These are phyloP conservation scores for Hypericum perforatum DNA, from an alignment of 345 rosid species.

Conservation along the genomic window DNA sequence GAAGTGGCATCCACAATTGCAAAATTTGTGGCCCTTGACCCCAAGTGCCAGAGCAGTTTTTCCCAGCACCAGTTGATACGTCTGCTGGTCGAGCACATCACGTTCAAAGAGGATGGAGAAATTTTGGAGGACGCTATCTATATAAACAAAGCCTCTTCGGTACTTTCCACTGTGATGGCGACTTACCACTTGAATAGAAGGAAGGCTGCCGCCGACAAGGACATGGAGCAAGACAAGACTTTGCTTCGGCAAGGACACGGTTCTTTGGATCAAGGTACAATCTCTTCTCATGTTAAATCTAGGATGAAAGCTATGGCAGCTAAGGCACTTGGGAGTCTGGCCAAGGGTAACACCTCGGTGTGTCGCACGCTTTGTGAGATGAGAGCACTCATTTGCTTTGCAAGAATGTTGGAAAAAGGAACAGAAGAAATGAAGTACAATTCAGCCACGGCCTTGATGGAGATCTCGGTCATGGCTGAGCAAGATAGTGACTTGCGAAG, in stretches of 20 bases:
- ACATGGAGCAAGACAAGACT: conserved; percentile 28
- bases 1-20: conserved; percentile 70
- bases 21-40: conserved; percentile 50
- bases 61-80: conserved; percentile 61
- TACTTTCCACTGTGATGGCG: conserved; percentile 39
- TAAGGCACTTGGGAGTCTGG: conserved; percentile 56
- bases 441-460: conserved; percentile 70
- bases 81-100: conserved; percentile 70
- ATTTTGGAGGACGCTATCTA: conserved; percentile 51
- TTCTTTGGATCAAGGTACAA: no score
- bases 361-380: conserved; percentile 59
- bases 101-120: conserved; percentile 76
- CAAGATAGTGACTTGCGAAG: conserved; percentile 50
- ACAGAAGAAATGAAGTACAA: conserved; percentile 46
- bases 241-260: no score
- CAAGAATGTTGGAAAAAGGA: conserved; percentile 51
- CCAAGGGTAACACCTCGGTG: conserved; percentile 44
- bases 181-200: conserved; percentile 32
- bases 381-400: conserved; percentile 60
- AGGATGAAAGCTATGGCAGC: conserved; percentile 77
- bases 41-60: conserved; percentile 63
- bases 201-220: conserved; percentile 41
- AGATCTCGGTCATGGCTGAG: conserved; percentile 58
- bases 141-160: conserved; percentile 38
- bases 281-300: no score